A percentile compares a stretch with the other conserved stretches of the same genome.
Conservation (phyloP, 2,329 filamentous ascomycete species). For the Paecilomyces niveus region DNA sequence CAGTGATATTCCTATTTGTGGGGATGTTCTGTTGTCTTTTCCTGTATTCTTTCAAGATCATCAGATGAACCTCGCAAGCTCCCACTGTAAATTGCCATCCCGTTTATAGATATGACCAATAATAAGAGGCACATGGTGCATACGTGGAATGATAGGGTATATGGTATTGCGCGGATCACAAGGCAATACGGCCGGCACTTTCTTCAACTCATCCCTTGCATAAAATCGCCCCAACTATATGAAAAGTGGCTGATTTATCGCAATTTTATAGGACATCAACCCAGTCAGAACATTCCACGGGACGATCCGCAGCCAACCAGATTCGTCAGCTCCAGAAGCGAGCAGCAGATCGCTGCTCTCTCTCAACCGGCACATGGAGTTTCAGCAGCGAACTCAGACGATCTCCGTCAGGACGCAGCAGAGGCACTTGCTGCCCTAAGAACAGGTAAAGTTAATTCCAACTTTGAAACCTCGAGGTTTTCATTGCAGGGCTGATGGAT, state of each 20-base stretch:
- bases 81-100: not conserved
- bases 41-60: constrained; percentile 9
- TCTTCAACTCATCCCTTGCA: not conserved
- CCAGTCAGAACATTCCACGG: not conserved
- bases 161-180: not conserved
- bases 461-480: not conserved
- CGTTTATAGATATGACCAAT: not conserved
- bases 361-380: not conserved
- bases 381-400: not conserved
- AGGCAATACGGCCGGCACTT: not conserved
- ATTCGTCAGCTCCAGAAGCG: not conserved
- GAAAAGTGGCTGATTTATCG: not conserved
- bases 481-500: not conserved
- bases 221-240: not conserved
- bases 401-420: not conserved
- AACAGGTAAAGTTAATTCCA: not conserved
- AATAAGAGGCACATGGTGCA: not conserved
- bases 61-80: constrained; percentile 1
- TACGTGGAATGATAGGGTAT: not conserved
- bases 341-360: not conserved
- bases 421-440: not conserved
- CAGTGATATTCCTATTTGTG: constrained; percentile 5
- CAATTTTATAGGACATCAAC: not conserved
- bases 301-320: not conserved
- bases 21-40: constrained; percentile 9